Percentiles rank a stretch among this genome's conserved stretches.
Evolutionary conservation across 768 basidiomycete genomes (phyloP).

Genomic region (Myochromella boudieri): DNA sequence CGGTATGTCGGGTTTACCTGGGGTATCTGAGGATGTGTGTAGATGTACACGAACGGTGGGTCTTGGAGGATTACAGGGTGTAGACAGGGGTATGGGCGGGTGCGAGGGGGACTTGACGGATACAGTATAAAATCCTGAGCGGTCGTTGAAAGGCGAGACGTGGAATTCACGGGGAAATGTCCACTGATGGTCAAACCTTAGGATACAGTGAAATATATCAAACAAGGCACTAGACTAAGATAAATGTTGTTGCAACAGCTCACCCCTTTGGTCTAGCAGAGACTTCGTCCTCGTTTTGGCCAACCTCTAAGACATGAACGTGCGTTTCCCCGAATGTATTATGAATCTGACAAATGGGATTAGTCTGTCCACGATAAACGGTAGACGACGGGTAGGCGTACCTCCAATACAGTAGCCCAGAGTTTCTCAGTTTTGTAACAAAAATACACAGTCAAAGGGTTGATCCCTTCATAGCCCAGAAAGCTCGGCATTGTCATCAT

Average conservation of each 20-base stretch:
- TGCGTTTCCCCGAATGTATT: slow-evolving; percentile 77
- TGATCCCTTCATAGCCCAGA: slow-evolving; percentile 67
- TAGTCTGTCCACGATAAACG: background rate
- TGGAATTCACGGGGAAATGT: slow-evolving; percentile 68
- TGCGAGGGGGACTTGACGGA: slow-evolving; percentile 49
- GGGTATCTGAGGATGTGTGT: slow-evolving; percentile 27
- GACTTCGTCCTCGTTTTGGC: slow-evolving; percentile 40
- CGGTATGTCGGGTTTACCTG: slow-evolving; percentile 10
- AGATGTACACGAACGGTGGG: slow-evolving; percentile 45
- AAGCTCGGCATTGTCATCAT: slow-evolving; percentile 75
- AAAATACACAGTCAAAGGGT: slow-evolving; percentile 70
- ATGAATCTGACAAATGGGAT: slow-evolving; percentile 45
- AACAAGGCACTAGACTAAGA: no score
- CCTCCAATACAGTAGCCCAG: slow-evolving; percentile 57
- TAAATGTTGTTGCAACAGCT: slow-evolving; percentile 10
- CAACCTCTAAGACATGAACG: slow-evolving; percentile 51
- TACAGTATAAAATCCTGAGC: slow-evolving; percentile 62
- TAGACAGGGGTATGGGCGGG: slow-evolving; percentile 25
- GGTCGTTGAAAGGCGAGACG: slow-evolving; percentile 77
- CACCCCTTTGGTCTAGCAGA: slow-evolving; percentile 27
- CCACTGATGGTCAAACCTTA: slow-evolving; percentile 62
- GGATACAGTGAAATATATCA: background rate
- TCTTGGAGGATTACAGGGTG: slow-evolving; percentile 20
- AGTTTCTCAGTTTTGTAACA: slow-evolving; percentile 44
- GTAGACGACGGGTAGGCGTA: slow-evolving; percentile 21